A percentile compares a stretch with the other conserved stretches of the same genome.
These are phyloP conservation scores for Hypericum androsaemum DNA, from an alignment of 345 rosid genomes.

Conservation along the genomic window DNA sequence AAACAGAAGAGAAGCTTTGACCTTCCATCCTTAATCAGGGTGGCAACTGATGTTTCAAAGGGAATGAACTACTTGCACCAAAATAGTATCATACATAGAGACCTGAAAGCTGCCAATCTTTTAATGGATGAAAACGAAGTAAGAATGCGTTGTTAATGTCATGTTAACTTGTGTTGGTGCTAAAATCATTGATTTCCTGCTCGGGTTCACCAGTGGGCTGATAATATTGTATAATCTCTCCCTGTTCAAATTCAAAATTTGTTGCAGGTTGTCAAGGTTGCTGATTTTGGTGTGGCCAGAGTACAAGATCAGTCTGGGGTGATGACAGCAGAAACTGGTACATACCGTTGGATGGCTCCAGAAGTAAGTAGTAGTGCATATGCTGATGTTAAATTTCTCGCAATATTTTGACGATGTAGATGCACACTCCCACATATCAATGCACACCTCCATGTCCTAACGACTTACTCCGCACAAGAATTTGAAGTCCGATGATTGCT, in stretches of 20 bases:
- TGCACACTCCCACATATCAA: neutral
- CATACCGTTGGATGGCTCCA: constrained; percentile 81
- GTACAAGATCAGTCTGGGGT: constrained; percentile 48
- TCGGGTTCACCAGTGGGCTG: too few species aligned
- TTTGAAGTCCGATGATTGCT: constrained; percentile 4
- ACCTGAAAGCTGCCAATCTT: constrained; percentile 66
- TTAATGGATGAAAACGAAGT: constrained; percentile 61
- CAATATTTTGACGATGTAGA: constrained; percentile 5
- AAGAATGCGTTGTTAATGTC: constrained; percentile 17
- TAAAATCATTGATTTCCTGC: neutral
- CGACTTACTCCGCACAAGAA: neutral
- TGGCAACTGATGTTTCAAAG: constrained; percentile 56
- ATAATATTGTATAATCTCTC: neutral
- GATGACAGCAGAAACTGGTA: constrained; percentile 77
- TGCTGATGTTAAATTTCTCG: neutral
- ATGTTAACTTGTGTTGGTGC: constrained; percentile 7
- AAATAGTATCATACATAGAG: constrained; percentile 44
- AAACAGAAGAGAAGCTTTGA: constrained; percentile 40
- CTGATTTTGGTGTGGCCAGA: constrained; percentile 73
- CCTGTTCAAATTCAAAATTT: constrained; percentile 7
- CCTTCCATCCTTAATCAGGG: constrained; percentile 41
- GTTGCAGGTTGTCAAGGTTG: constrained; percentile 51
- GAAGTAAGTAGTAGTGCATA: constrained; percentile 37
- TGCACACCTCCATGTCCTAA: neutral
- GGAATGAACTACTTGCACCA: constrained; percentile 67